Evolutionary conservation across 331 rosid genomes (phyloP).

Genomic region (Ulmus americana): DNA sequence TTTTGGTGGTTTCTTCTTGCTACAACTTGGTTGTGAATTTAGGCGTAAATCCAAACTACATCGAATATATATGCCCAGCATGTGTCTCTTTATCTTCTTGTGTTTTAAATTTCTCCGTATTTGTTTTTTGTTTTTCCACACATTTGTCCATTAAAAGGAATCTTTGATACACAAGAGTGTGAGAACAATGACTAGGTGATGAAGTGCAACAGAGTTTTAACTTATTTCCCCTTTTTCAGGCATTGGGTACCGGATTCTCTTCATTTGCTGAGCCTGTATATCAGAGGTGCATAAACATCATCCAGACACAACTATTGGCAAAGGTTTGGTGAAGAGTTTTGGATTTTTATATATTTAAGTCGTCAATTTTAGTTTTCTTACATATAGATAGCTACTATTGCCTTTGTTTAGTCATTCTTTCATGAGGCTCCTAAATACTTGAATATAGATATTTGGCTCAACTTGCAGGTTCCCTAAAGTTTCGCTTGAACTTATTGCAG

Average conservation of each 20-base stretch:
- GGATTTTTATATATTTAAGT: not conserved
- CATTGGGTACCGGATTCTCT: constrained; percentile 83
- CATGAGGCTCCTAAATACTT: not conserved
- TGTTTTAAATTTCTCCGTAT: too few species aligned
- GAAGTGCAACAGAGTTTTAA: constrained; percentile 5
- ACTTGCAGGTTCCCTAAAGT: constrained; percentile 22
- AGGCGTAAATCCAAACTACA: too few species aligned
- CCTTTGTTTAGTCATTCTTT: not conserved
- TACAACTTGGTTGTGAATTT: too few species aligned
- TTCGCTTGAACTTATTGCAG: constrained; percentile 46
- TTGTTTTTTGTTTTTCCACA: not conserved
- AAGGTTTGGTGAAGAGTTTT: constrained; percentile 44
- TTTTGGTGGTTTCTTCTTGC: too few species aligned
- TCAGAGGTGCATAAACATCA: constrained; percentile 90
- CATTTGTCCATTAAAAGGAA: not conserved
- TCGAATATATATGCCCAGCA: too few species aligned
- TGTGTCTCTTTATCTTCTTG: too few species aligned
- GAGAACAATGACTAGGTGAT: not conserved
- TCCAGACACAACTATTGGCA: constrained; percentile 81
- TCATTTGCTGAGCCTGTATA: constrained; percentile 90
- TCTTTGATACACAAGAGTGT: not conserved
- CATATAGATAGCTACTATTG: not conserved
- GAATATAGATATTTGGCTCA: not conserved
- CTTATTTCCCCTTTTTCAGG: constrained; percentile 47
- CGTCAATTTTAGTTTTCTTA: not conserved